Percentiles rank a stretch among this genome's conserved stretches.
Conservation (phyloP, 2,329 filamentous ascomycete species). For the Thyridium curvatum region DNA sequence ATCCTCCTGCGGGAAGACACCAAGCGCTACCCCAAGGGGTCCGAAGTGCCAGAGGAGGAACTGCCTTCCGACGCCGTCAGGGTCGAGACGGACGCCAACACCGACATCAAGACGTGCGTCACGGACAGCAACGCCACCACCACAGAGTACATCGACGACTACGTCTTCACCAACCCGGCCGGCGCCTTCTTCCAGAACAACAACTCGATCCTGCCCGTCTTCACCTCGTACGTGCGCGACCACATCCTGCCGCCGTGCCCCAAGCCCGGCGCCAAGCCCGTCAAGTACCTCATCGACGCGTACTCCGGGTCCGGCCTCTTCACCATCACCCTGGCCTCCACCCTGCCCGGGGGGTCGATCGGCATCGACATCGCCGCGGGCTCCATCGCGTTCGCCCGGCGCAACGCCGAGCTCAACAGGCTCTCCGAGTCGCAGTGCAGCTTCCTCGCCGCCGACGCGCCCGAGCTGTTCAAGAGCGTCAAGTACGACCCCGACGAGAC, state of each 20-base stretch:
- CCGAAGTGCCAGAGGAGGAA: slow-evolving; percentile 18
- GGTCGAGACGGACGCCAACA: slow-evolving; percentile 52
- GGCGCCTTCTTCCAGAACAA: slow-evolving; percentile 99
- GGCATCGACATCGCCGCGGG: slow-evolving; percentile 84
- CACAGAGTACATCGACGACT: slow-evolving; percentile 82
- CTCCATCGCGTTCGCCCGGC: slow-evolving; percentile 71
- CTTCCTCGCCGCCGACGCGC: slow-evolving; percentile 87
- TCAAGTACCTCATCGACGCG: slow-evolving; percentile 91
- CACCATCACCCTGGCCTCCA: slow-evolving; percentile 81
- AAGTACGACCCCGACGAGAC: slow-evolving; percentile 72
- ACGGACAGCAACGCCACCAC: slow-evolving; percentile 78
- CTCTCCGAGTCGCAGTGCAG: slow-evolving; percentile 61
- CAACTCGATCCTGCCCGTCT: slow-evolving; percentile 86
- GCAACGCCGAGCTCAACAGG: slow-evolving; percentile 73
- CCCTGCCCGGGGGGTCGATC: slow-evolving; percentile 74
- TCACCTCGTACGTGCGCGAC: slow-evolving; percentile 81
- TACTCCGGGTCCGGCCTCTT: slow-evolving; percentile 98
- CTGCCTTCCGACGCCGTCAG: slow-evolving; percentile 33
- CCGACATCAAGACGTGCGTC: slow-evolving; percentile 81
- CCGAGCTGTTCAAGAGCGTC: slow-evolving; percentile 72
- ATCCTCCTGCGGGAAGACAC: slow-evolving; percentile 86
- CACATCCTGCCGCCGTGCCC: slow-evolving; percentile 54
- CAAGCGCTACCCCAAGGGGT: slow-evolving; percentile 49
- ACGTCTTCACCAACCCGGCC: slow-evolving; percentile 83
- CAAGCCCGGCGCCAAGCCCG: slow-evolving; percentile 29